Evolutionary conservation across 768 basidiomycete genomes (phyloP).

Genomic region (Lactarius psammicola): DNA sequence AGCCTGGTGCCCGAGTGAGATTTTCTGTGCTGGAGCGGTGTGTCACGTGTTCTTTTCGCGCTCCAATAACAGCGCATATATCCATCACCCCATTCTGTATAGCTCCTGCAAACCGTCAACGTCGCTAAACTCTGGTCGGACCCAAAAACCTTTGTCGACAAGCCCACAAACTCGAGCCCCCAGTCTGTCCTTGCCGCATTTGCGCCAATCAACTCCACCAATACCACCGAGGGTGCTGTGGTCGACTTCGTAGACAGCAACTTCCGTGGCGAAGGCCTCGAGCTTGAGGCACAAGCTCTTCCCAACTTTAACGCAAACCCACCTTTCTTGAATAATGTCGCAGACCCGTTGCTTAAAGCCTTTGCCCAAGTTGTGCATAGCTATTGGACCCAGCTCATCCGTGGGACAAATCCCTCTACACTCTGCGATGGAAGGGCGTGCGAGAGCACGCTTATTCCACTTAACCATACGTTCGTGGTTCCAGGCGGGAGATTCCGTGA

Average conservation of each 20-base stretch:
- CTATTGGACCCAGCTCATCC: slow-evolving; percentile 80
- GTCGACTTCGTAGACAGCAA: slow-evolving; percentile 68
- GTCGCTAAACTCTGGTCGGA: slow-evolving; percentile 72
- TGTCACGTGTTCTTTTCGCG: slow-evolving; percentile 32
- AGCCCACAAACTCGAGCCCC: slow-evolving; percentile 71
- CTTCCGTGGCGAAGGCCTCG: slow-evolving; percentile 83
- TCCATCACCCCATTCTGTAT: neutral
- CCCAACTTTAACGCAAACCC: slow-evolving; percentile 62
- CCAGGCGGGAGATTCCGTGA: slow-evolving; percentile 87
- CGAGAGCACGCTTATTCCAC: slow-evolving; percentile 82
- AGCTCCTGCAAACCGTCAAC: slow-evolving; percentile 86
- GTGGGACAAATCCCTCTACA: slow-evolving; percentile 67
- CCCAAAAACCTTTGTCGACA: slow-evolving; percentile 86
- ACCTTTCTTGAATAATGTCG: slow-evolving; percentile 65
- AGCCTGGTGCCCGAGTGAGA: slow-evolving; percentile 71
- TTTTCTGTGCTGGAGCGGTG: slow-evolving; percentile 80
- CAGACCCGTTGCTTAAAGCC: slow-evolving; percentile 63
- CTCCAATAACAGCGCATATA: slow-evolving; percentile 1
- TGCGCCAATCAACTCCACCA: slow-evolving; percentile 39
- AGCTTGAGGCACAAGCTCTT: slow-evolving; percentile 64
- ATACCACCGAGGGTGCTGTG: slow-evolving; percentile 60
- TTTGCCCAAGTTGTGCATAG: slow-evolving; percentile 80
- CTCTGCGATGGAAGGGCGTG: slow-evolving; percentile 63
- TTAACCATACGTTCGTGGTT: slow-evolving; percentile 89
- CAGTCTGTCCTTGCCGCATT: slow-evolving; percentile 73